Percentiles rank a stretch among this genome's conserved stretches.
phyloP scores from a whole-genome alignment of 129 eudicot species.

The carrot (Daucus carota) region DNA sequence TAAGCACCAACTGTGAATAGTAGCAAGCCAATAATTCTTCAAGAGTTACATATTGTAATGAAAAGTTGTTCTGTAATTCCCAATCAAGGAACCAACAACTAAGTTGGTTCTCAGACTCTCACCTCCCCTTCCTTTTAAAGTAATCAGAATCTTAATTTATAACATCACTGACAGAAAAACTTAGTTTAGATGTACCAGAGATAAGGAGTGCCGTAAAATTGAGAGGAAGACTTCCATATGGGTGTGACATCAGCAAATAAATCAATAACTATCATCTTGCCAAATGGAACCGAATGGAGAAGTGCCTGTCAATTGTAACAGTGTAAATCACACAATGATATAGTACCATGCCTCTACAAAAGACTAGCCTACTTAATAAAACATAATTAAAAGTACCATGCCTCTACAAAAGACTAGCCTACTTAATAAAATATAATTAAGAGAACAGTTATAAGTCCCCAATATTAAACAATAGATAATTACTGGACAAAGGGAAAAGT shows the following conservation, averaged over 20 bases:
- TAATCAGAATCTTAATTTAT: neutral
- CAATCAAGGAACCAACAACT: neutral
- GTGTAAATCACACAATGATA: constrained; percentile 11
- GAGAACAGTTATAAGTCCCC: neutral
- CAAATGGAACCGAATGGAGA: constrained; percentile 90
- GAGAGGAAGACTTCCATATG: constrained; percentile 88
- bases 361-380: neutral
- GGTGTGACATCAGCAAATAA: constrained; percentile 97
- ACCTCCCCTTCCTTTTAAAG: neutral
- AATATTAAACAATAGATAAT: neutral
- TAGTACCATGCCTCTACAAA: neutral
- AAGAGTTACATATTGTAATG: neutral
- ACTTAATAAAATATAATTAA: neutral
- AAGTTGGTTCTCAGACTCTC: neutral
- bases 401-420: neutral
- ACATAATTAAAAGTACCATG: neutral
- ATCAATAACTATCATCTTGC: constrained; percentile 99
- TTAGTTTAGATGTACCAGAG: constrained; percentile 44
- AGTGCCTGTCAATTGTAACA: constrained; percentile 59
- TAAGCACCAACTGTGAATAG: neutral
- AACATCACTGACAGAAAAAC: neutral
- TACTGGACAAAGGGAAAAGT: neutral
- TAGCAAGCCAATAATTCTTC: neutral
- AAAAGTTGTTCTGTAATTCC: neutral
- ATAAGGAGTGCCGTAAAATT: constrained; percentile 92